Base-by-base conservation (phyloP, 176 grass and related monocot genomes). In the Hsuehochloa calcarea region DNA sequence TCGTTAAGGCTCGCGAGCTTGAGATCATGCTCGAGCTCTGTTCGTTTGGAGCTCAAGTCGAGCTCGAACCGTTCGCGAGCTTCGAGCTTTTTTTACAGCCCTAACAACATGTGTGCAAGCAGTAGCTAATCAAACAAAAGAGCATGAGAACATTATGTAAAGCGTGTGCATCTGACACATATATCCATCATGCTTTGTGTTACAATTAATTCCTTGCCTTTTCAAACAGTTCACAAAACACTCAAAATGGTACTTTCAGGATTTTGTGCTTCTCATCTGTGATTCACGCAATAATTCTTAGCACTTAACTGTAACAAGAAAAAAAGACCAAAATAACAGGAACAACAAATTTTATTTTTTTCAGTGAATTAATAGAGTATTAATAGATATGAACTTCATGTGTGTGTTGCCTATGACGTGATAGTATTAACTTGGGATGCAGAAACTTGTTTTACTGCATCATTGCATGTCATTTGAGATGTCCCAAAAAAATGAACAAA, bases 121-220 rank as follows among this genome's bases (percentile, higher is more conserved):
- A 59, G 37, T 71, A 63, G 26, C 65, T 31, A 64, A 64, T 34
- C 35, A 74, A 78, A 77, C 5, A 68, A 52, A 84, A 56, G 46
- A 84, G 70, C 29, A 46, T 20, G n/a, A 74, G 81, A 81, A 84
- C 8, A n/a, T 47, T 51, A 41, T 39, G 23, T 54, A 26, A 82
- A 71, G 2, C 27, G 4, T 15, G 62, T 68, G 45, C 43, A 76
- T 68, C 74, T 81, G 63, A 71, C 68, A 77, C 70, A 71, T 64
- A 54, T 65, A 27, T 11, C 19, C 10, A 1, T 75, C 31, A 54
- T 22, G 23, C 12, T 65, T 64, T 74, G 29, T 6, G 55, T 43
- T 46, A 43, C 20, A 81, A 40, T 70, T 23, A 74, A 46, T 50
- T 64, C 45, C 11, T 20, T 44, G 80, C 52, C 55, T 71, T 58